Conservation (phyloP, 1,284 basidiomycete genomes). For the Microbotryomycetes sp. region DNA sequence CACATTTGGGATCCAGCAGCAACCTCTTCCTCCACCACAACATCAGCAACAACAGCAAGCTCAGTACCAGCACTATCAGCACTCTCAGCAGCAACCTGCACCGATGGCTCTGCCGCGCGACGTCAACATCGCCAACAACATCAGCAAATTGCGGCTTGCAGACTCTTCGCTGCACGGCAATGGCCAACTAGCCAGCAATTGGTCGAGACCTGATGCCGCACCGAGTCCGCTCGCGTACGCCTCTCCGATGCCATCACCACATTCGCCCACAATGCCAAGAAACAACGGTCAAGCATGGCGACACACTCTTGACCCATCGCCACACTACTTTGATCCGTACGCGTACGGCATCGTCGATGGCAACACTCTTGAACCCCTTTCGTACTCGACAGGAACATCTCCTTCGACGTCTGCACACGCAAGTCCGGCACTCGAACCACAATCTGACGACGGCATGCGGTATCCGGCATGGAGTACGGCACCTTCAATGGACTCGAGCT, state of each 20-base stretch:
- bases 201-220: neutral
- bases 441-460: neutral
- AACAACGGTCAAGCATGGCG: neutral
- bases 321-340: slow-evolving; percentile 74
- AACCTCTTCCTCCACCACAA: no score
- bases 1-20: neutral
- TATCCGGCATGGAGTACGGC: neutral
- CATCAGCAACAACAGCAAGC: slow-evolving; percentile 79
- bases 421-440: neutral
- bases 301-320: slow-evolving; percentile 89
- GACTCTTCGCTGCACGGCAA: neutral
- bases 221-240: neutral
- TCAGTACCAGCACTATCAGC: slow-evolving; percentile 49
- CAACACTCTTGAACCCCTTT: slow-evolving; percentile 40
- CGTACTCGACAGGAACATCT: slow-evolving; percentile 73
- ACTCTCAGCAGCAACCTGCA: neutral
- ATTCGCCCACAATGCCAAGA: neutral
- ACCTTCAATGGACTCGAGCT: neutral
- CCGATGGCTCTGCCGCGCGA: neutral
- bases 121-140: neutral
- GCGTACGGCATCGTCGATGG: slow-evolving; percentile 62
- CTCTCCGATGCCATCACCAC: neutral
- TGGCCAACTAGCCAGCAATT: neutral
- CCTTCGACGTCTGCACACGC: slow-evolving; percentile 56
- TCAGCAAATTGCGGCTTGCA: neutral